Conservation (phyloP, 1,284 basidiomycete genomes). For the Ustilago nuda region DNA sequence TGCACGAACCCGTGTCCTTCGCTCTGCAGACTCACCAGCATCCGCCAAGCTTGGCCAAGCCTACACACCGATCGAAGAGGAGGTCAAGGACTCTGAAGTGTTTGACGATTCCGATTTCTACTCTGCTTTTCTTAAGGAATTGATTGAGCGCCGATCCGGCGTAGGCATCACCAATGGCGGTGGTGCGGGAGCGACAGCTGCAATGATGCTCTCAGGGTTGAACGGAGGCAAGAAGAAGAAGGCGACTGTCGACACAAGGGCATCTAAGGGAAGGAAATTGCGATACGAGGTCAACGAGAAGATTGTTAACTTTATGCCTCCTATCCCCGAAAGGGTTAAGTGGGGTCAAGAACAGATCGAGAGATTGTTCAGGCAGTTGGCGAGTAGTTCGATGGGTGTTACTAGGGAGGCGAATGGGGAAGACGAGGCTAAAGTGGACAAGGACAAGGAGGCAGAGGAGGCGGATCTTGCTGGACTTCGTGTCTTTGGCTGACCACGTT, state of each 20-base stretch:
- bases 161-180: slow-evolving; percentile 2
- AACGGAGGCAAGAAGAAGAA: slow-evolving; percentile 50
- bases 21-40: slow-evolving; percentile 31
- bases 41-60: slow-evolving; percentile 23
- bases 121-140: slow-evolving; percentile 60
- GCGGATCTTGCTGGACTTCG: slow-evolving; percentile 39
- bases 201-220: slow-evolving; percentile 28
- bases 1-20: slow-evolving; percentile 59
- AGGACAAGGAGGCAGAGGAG: slow-evolving; percentile 13
- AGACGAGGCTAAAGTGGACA: slow-evolving; percentile 1
- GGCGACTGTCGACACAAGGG: slow-evolving; percentile 58
- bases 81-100: slow-evolving; percentile 46
- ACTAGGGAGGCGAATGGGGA: slow-evolving; percentile 8
- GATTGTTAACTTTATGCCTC: slow-evolving; percentile 68
- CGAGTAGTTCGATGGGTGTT: slow-evolving; percentile 22
- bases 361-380: slow-evolving; percentile 60
- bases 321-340: slow-evolving; percentile 43
- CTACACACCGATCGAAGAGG: not conserved
- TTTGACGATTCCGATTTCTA: slow-evolving; percentile 69
- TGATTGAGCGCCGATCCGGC: slow-evolving; percentile 59
- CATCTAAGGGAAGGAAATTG: slow-evolving; percentile 64
- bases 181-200: slow-evolving; percentile 20
- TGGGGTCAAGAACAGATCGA: slow-evolving; percentile 63
- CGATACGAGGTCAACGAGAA: slow-evolving; percentile 67
- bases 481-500: slow-evolving; percentile 30